Percentiles rank a stretch among this genome's conserved stretches.
These are phyloP conservation scores for Sisymbrium irio DNA, from an alignment of 345 rosid species.

Conservation along the genomic window DNA sequence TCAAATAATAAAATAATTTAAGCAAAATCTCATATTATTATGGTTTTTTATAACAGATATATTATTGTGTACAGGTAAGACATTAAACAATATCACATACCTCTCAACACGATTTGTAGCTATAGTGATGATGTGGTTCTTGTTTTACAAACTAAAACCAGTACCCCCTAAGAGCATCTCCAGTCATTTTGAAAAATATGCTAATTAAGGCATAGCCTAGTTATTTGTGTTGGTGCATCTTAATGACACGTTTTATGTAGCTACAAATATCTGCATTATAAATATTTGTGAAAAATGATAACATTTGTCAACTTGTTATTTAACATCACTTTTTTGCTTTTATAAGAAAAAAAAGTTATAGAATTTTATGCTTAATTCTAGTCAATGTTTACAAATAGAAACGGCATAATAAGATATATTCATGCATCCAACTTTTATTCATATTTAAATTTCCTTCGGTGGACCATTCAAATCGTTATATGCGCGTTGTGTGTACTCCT, in stretches of 20 bases:
- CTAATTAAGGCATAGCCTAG: background rate
- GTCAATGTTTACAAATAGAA: background rate
- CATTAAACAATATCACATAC: conserved; percentile 7
- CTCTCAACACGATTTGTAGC: conserved; percentile 3
- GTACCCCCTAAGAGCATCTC: background rate
- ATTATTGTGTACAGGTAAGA: background rate
- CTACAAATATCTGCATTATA: background rate
- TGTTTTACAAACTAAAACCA: conserved; percentile 1
- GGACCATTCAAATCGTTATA: conserved; percentile 14
- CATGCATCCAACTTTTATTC: conserved; percentile 1
- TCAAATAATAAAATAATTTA: background rate
- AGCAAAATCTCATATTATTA: background rate
- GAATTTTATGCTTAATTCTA: background rate
- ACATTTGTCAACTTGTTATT: background rate
- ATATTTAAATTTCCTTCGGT: background rate
- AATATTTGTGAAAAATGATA: background rate
- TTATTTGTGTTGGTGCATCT: conserved; percentile 2
- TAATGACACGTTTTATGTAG: background rate
- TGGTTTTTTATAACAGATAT: background rate
- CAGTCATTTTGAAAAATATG: background rate
- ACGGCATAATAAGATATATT: background rate
- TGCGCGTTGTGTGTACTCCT: background rate
- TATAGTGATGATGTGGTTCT: background rate
- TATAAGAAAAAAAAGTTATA: background rate
- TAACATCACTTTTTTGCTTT: background rate